Conservation (phyloP, 176 grass and related monocot genomes). For the Olyra latifolia region DNA sequence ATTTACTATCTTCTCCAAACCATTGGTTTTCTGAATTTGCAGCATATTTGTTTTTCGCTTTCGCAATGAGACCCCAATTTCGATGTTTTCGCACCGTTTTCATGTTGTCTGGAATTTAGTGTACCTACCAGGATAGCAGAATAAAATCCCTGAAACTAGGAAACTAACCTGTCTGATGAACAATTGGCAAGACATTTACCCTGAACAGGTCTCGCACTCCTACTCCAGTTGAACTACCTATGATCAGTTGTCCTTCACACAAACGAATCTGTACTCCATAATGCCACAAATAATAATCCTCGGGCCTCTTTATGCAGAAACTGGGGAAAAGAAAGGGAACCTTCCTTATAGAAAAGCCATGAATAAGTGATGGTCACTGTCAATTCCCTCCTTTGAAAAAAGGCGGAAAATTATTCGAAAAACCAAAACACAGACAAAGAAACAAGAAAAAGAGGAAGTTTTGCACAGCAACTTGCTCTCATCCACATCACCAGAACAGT, state of each 20-base stretch:
- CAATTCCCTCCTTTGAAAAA: not conserved
- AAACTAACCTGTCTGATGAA: too few relatives aligned
- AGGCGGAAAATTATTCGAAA: not conserved
- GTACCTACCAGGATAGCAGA: too few relatives aligned
- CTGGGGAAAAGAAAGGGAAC: not conserved
- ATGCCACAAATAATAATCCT: not conserved
- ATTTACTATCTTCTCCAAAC: too few relatives aligned
- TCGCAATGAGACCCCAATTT: too few relatives aligned
- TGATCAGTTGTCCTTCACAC: not conserved
- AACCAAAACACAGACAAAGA: not conserved
- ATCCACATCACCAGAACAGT: constrained; percentile 12
- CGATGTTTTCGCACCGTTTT: too few relatives aligned
- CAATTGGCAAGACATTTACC: too few relatives aligned
- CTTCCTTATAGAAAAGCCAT: not conserved
- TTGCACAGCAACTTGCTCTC: not conserved
- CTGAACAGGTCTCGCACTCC: not conserved
- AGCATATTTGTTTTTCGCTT: too few relatives aligned
- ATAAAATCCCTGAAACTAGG: too few relatives aligned
- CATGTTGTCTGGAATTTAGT: too few relatives aligned
- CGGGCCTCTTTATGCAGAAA: not conserved
- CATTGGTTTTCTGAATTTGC: too few relatives aligned
- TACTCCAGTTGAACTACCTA: not conserved
- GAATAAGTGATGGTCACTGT: not conserved
- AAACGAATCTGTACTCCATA: not conserved
- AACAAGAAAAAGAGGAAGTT: not conserved